phyloP scores from a whole-genome alignment of 805 yeast genomes.

The Candida multigemmis region DNA sequence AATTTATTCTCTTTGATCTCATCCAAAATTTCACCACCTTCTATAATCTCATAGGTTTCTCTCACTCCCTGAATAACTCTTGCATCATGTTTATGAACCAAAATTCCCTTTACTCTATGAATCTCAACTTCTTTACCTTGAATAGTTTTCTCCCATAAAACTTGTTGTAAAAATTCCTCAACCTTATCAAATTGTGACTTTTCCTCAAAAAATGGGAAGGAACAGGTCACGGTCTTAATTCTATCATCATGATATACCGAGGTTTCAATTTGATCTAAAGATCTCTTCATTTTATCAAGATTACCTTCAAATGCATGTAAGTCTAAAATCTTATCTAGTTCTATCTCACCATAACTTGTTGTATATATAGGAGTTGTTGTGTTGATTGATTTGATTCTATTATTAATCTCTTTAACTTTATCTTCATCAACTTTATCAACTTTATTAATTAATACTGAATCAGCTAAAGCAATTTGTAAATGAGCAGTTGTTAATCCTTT shows the following conservation, averaged over 20 bases:
- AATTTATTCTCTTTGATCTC: slow-evolving; percentile 42
- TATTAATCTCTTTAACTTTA: slow-evolving; percentile 18
- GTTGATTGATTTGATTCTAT: slow-evolving; percentile 49
- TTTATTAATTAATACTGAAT: slow-evolving; percentile 72
- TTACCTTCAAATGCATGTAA: slow-evolving; percentile 63
- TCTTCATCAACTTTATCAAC: slow-evolving; percentile 39
- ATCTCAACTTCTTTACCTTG: slow-evolving; percentile 47
- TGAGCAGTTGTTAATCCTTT: slow-evolving; percentile 71
- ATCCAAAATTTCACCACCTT: slow-evolving; percentile 26
- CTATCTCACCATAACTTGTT: slow-evolving; percentile 69
- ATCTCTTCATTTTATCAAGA: slow-evolving; percentile 9
- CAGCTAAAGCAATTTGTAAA: slow-evolving; percentile 86
- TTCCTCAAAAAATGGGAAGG: slow-evolving; percentile 36
- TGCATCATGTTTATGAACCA: slow-evolving; percentile 35
- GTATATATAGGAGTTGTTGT: slow-evolving; percentile 55
- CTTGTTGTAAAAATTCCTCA: slow-evolving; percentile 56
- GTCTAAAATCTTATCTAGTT: slow-evolving; percentile 59
- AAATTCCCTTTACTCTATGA: slow-evolving; percentile 75
- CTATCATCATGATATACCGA: slow-evolving; percentile 29
- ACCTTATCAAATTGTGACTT: slow-evolving; percentile 32
- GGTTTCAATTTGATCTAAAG: slow-evolving; percentile 7
- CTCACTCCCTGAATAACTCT: slow-evolving; percentile 86
- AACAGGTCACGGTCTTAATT: slow-evolving; percentile 22
- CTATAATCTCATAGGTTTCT: slow-evolving; percentile 77
- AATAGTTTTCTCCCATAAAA: slow-evolving; percentile 63